Conservation (phyloP, 805 yeast species). For the Candida easanensis region DNA sequence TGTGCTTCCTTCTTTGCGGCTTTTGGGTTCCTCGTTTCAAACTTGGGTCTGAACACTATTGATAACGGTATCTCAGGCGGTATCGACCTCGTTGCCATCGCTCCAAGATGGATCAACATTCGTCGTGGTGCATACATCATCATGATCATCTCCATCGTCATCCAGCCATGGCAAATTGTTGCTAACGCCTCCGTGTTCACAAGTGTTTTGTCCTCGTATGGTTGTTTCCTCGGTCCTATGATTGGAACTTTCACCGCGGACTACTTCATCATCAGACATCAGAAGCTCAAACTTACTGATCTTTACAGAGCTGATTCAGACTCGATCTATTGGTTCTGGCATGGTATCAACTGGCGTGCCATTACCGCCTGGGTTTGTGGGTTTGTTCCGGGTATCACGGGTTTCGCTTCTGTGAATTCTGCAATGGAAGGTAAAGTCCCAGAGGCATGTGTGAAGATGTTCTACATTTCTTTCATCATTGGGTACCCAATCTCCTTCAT, state of each 20-base stretch:
- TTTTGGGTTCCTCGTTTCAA: constrained; percentile 33
- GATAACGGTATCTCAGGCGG: constrained; percentile 48
- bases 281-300: constrained; percentile 38
- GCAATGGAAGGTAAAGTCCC: constrained; percentile 29
- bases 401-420: constrained; percentile 32
- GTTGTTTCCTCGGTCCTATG: constrained; percentile 44
- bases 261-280: constrained; percentile 35
- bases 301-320: constrained; percentile 32
- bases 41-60: constrained; percentile 35
- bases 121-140: constrained; percentile 65
- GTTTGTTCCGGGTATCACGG: constrained; percentile 42
- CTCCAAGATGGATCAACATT: constrained; percentile 57
- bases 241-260: constrained; percentile 37
- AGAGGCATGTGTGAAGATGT: constrained; percentile 26
- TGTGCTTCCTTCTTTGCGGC: constrained; percentile 48
- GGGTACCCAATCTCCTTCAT: constrained; percentile 26
- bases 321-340: constrained; percentile 41
- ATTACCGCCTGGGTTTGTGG: constrained; percentile 36
- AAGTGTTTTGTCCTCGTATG: constrained; percentile 25
- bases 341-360: constrained; percentile 44
- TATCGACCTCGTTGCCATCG: constrained; percentile 45
- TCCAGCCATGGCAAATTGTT: constrained; percentile 66
- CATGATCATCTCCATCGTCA: constrained; percentile 64
- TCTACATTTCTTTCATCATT: constrained; percentile 26
- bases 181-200: constrained; percentile 27